Base-by-base conservation (phyloP, 805 yeast species). In the Candida schatavii region DNA sequence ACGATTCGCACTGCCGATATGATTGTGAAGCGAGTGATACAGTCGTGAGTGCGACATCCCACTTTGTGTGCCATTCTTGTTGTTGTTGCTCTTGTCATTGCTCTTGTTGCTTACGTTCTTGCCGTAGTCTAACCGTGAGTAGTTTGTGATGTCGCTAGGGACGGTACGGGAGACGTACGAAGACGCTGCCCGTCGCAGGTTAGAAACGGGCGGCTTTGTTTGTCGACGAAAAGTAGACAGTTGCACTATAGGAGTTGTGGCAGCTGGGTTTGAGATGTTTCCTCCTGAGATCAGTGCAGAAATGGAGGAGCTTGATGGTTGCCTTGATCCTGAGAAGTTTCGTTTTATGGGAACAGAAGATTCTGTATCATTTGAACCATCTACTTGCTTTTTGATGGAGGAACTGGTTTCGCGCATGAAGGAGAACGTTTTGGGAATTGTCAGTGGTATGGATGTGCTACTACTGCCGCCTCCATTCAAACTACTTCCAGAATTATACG, bases 361-460 rank as follows among this genome's bases (percentile, higher is more conserved):
- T 7, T 23, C 27, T 13, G 9, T 22, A 5, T 31, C 18, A 15
- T 15, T 31, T 5, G 18, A 10, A 5, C 35, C 35, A 9, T 22
- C 37, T 6, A 36, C 39, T 10, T 36, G 29, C 27, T 68, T 64
- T 43, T 59, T 58, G 15, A 59, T 49, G 1, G 74, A 68, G 2
- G 72, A 63, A 10, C 71, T 48, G 0, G 74, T 69, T 7, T 63
- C 70, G 31, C 56, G 54, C 75, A 69, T 69, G 44, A 69, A 69
- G 5, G 73, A 66, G 37, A 61, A 57, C 33, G 35, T 14, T 31
- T 13, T 31, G 9, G 35, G 19, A 9, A 22, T 13, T 4, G 32
- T 15, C 32, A 5, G 32, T n/a, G n/a, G n/a, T n/a, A n/a, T n/a
- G n/a, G n/a, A n/a, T n/a, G n/a, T n/a, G n/a, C n/a, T n/a, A 18